Percentiles rank a stretch among this genome's conserved stretches.
Evolutionary conservation across 2,329 filamentous ascomycete genomes (phyloP).

Genomic region (Colletotrichum sp.): DNA sequence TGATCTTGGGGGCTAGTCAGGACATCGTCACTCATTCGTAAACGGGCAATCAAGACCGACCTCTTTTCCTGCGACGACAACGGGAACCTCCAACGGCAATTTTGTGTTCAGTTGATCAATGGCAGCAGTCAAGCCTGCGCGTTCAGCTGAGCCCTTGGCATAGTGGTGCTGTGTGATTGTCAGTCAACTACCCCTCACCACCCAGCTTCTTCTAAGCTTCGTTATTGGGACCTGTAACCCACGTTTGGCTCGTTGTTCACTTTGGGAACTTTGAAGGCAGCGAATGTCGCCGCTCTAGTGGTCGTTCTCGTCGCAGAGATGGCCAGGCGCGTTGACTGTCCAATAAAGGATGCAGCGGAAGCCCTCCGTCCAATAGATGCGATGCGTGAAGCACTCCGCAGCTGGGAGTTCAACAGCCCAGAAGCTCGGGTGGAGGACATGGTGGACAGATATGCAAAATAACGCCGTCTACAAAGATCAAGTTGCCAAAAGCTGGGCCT

Average conservation of each 20-base stretch:
- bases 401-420: conserved; percentile 17
- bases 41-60: conserved; percentile 46
- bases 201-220: background rate
- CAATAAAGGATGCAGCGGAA: background rate
- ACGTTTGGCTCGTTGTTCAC: conserved; percentile 97
- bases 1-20: conserved; percentile 55
- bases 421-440: conserved; percentile 20
- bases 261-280: conserved; percentile 85
- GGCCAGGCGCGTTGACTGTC: background rate
- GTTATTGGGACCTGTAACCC: conserved; percentile 41
- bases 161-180: conserved; percentile 76
- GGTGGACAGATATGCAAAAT: background rate
- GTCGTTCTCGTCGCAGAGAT: conserved; percentile 30
- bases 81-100: conserved; percentile 77
- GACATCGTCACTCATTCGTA: background rate
- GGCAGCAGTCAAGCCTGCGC: conserved; percentile 76
- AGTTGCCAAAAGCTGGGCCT: background rate
- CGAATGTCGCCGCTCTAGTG: conserved; percentile 63
- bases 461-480: background rate
- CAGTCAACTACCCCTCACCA: conserved; percentile 37
- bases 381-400: conserved; percentile 15
- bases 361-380: background rate
- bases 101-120: conserved; percentile 72
- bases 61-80: conserved; percentile 83
- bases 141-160: conserved; percentile 79